phyloP scores from a whole-genome alignment of 148 eudicot genomes.

The Tetragonia tetragonoides region DNA sequence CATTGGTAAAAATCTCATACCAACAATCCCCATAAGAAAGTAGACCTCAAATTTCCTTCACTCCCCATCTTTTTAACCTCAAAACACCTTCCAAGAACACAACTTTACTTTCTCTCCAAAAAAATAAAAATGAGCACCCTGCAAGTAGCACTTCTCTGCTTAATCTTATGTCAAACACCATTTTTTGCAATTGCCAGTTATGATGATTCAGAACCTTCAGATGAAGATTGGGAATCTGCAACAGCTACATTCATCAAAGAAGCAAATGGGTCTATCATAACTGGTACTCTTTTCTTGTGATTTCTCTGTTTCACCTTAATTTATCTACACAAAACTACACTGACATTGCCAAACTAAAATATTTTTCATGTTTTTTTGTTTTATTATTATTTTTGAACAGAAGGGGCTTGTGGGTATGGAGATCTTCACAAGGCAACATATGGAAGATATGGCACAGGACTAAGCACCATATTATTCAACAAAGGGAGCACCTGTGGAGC shows the following conservation, averaged over 20 bases:
- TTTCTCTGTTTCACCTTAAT: background rate
- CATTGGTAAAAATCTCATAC: background rate
- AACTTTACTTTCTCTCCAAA: background rate
- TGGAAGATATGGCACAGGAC: slow-evolving; percentile 50
- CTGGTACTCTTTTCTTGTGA: slow-evolving; percentile 33
- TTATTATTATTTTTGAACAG: slow-evolving; percentile 5
- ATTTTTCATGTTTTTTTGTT: background rate
- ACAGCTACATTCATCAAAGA: slow-evolving; percentile 55
- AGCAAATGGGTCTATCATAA: slow-evolving; percentile 46
- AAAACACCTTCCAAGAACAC: background rate
- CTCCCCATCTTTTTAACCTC: background rate
- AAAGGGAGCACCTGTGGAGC: slow-evolving; percentile 69
- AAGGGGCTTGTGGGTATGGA: slow-evolving; percentile 76
- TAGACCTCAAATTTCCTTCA: background rate
- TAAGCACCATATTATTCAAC: slow-evolving; percentile 55
- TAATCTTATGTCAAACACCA: slow-evolving; percentile 25
- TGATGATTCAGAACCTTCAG: slow-evolving; percentile 39
- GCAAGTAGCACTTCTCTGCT: slow-evolving; percentile 15
- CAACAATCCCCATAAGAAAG: slow-evolving; percentile 17
- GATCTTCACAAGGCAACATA: slow-evolving; percentile 54
- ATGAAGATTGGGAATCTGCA: slow-evolving; percentile 55
- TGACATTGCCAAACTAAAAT: background rate
- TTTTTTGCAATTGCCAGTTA: slow-evolving; percentile 14
- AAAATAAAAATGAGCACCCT: slow-evolving; percentile 22
- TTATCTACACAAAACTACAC: too few species aligned